Base-by-base conservation (phyloP, 352 stramenopile species). In the Achlya hypogyna region DNA sequence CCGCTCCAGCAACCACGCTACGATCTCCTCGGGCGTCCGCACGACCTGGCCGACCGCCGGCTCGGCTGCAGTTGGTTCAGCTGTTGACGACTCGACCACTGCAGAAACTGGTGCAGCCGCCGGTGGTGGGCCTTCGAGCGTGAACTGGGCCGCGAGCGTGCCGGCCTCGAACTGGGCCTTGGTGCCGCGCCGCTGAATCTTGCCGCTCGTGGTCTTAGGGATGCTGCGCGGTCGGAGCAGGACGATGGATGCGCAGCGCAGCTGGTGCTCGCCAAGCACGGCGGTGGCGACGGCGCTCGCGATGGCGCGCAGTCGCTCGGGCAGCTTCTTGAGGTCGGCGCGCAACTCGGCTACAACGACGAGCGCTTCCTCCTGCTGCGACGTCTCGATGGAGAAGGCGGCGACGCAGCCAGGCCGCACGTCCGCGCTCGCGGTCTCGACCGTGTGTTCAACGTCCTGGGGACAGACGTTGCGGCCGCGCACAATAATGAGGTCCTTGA, bases 401-500 rank as follows among this genome's bases (percentile, higher is more conserved):
- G 85, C 83, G 20, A 78, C 78, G 52, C 85, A 93, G 12, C 85
- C 85, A 27, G 85, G 83, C 52, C 83, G 82, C 31, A 93, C 72
- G 32, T 86, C 70, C 40, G 82, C 77, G 45, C 92, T 80, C 3
- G 83, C 78, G 5, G 67, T 63, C 65, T 91, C 85, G 31, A 86
- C 78, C 23, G 51, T 52, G 31, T 69, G 59, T 45, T 93, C 85
- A 1, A 93, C 75, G 63, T 92, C 83, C 70, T 93, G 85, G 1
- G 85, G 85, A 27, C 72, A 81, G 20, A 89, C 77, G 42, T 93
- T 92, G 47, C 84, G 82, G 0, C 85, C 85, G 63, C 85, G 81
- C 72, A 93, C 84, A 64, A 93, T 93, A 60, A 93, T 91, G 8
- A 93, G 53, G 69, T 93, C 85, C 65, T 93, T 93, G 16, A 90